A percentile compares a stretch with the other conserved stretches of the same genome.
These are phyloP conservation scores for Xylaria longipes DNA, from an alignment of 495 filamentous ascomycete species.

Conservation along the genomic window DNA sequence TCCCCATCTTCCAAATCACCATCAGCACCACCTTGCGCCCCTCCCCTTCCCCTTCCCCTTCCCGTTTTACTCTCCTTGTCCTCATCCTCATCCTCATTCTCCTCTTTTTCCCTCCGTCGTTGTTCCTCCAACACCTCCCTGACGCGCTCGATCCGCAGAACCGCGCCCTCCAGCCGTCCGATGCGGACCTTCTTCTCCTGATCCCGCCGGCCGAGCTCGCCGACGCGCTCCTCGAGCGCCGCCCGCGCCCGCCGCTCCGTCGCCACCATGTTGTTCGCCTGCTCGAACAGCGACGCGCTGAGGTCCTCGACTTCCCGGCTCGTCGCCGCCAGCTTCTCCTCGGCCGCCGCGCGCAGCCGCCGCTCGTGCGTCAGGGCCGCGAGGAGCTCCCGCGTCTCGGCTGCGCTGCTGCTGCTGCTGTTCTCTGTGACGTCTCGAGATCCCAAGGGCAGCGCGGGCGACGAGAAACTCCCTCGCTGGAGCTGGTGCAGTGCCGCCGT, in stretches of 20 bases:
- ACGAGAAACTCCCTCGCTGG: slow-evolving; percentile 19
- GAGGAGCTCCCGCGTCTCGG: slow-evolving; percentile 58
- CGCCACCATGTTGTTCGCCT: slow-evolving; percentile 98
- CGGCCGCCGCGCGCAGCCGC: slow-evolving; percentile 72
- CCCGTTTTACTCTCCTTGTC: background rate
- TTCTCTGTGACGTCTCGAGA: slow-evolving; percentile 12
- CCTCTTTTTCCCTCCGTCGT: slow-evolving; percentile 27
- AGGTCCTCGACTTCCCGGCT: slow-evolving; percentile 88
- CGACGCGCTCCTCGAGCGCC: slow-evolving; percentile 77
- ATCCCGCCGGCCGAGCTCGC: slow-evolving; percentile 71
- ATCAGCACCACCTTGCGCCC: too few species aligned
- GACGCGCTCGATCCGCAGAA: slow-evolving; percentile 78
- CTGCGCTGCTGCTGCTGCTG: background rate
- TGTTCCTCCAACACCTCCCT: slow-evolving; percentile 63
- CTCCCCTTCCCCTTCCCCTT: slow-evolving; percentile 11
- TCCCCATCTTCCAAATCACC: background rate
- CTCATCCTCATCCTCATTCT: slow-evolving; percentile 25
- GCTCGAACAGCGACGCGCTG: slow-evolving; percentile 82
- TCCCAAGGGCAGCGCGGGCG: slow-evolving; percentile 32
- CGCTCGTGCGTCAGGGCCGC: slow-evolving; percentile 76
- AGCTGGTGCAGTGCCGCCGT: slow-evolving; percentile 23
- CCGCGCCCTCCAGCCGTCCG: slow-evolving; percentile 77
- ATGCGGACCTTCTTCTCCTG: slow-evolving; percentile 72
- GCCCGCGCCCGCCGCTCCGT: slow-evolving; percentile 81
- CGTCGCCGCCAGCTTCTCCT: slow-evolving; percentile 72